These are phyloP conservation scores for Yamadazyma nakazawae DNA, from an alignment of 805 yeast genomes.

Conservation along the genomic window DNA sequence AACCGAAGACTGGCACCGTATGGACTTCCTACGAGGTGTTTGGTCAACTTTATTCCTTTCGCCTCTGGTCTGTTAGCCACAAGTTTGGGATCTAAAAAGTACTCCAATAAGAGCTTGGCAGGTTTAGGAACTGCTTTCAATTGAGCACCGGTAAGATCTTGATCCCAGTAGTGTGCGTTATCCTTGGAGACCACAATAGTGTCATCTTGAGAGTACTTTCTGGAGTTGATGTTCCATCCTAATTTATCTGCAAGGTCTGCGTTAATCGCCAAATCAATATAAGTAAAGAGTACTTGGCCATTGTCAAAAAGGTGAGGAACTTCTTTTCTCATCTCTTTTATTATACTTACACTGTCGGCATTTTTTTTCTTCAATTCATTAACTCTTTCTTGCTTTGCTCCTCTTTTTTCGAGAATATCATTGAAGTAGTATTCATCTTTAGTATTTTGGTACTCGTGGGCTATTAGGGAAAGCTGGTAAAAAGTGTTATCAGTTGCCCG, in stretches of 20 bases:
- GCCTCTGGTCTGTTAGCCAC: constrained; percentile 5
- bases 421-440: constrained; percentile 42
- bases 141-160: constrained; percentile 32
- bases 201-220: constrained; percentile 50
- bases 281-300: constrained; percentile 44
- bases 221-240: constrained; percentile 39
- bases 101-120: constrained; percentile 34
- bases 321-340: constrained; percentile 47
- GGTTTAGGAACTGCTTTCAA: constrained; percentile 33
- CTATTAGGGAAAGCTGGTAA: constrained; percentile 41
- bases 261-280: constrained; percentile 46
- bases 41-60: constrained; percentile 9
- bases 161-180: constrained; percentile 31
- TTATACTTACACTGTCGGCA: constrained; percentile 42
- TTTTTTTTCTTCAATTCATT: constrained; percentile 36
- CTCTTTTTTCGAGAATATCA: constrained; percentile 22
- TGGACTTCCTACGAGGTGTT: constrained; percentile 43
- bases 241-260: constrained; percentile 22
- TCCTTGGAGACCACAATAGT: constrained; percentile 49
- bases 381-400: constrained; percentile 43
- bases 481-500: constrained; percentile 29
- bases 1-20: constrained; percentile 34
- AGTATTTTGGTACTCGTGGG: constrained; percentile 47
- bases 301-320: constrained; percentile 47
- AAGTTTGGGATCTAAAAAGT: constrained; percentile 34